Percentiles rank a stretch among this genome's conserved stretches.
Evolutionary conservation across 1,284 basidiomycete species (phyloP).

Genomic region (Heterobasidion annosum): DNA sequence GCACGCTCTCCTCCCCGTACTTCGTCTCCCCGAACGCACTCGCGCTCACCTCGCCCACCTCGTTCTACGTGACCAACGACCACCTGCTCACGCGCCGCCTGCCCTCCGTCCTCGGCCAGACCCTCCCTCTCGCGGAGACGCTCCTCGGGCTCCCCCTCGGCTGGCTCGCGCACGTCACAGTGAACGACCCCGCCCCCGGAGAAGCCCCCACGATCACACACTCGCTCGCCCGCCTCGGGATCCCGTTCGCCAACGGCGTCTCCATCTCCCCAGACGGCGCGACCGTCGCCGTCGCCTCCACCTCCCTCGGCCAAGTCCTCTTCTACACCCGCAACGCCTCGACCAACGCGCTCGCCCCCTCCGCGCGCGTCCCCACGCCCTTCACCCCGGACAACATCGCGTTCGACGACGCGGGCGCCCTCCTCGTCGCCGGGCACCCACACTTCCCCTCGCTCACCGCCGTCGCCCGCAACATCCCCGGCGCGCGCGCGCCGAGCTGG

Average conservation of each 20-base stretch:
- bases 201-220: slow-evolving; percentile 15
- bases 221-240: slow-evolving; percentile 30
- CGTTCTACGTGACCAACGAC: slow-evolving; percentile 65
- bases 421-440: slow-evolving; percentile 59
- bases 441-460: slow-evolving; percentile 40
- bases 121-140: slow-evolving; percentile 47
- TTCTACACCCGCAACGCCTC: slow-evolving; percentile 38
- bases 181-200: slow-evolving; percentile 21
- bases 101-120: slow-evolving; percentile 33
- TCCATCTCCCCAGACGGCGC: slow-evolving; percentile 40
- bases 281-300: slow-evolving; percentile 48
- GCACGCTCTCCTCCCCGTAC: slow-evolving; percentile 44
- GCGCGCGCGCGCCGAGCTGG: slow-evolving; percentile 43
- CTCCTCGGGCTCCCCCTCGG: slow-evolving; percentile 45
- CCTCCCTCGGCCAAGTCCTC: slow-evolving; percentile 33
- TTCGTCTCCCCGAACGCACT: slow-evolving; percentile 59
- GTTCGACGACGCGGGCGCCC: slow-evolving; percentile 33
- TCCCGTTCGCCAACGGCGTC: slow-evolving; percentile 64
- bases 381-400: slow-evolving; percentile 55
- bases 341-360: slow-evolving; percentile 30
- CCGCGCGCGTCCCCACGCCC: slow-evolving; percentile 37
- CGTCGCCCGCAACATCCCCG: slow-evolving; percentile 33
- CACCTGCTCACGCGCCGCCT: slow-evolving; percentile 59
- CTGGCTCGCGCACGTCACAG: slow-evolving; percentile 47
- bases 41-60: slow-evolving; percentile 47